These are phyloP conservation scores for Neospermospora avenae DNA, from an alignment of 2,329 filamentous ascomycete species.

Conservation along the genomic window DNA sequence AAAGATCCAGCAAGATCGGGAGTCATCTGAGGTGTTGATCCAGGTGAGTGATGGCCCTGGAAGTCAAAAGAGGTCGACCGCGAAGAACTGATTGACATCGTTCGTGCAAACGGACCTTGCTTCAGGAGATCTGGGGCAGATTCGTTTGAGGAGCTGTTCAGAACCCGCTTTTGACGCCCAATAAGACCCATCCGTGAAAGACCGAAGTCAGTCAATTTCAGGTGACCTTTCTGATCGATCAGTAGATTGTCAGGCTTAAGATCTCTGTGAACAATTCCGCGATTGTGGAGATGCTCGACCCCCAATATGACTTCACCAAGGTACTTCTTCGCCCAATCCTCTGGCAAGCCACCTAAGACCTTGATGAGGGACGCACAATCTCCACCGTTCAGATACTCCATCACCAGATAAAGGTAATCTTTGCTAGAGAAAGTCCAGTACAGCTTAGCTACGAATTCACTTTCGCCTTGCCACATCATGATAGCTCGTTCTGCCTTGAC, in stretches of 20 bases:
- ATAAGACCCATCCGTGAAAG: slow-evolving; percentile 96
- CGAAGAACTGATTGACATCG: slow-evolving; percentile 82
- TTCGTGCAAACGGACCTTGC: slow-evolving; percentile 83
- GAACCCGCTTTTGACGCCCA: slow-evolving; percentile 89
- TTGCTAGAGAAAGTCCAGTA: slow-evolving; percentile 99
- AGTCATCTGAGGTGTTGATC: slow-evolving; percentile 81
- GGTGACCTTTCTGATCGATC: slow-evolving; percentile 93
- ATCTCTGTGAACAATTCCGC: slow-evolving; percentile 94
- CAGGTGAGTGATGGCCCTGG: slow-evolving; percentile 74
- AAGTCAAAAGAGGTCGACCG: slow-evolving; percentile 92
- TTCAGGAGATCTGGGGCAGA: slow-evolving; percentile 91
- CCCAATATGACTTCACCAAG: slow-evolving; percentile 95
- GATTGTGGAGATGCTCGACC: slow-evolving; percentile 89
- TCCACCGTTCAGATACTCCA: slow-evolving; percentile 98
- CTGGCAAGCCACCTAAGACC: slow-evolving; percentile 82
- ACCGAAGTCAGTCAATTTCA: slow-evolving; percentile 97
- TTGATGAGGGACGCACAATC: slow-evolving; percentile 97
- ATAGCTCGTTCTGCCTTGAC: slow-evolving; percentile 98
- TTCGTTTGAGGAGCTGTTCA: slow-evolving; percentile 74
- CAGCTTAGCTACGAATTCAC: slow-evolving; percentile 96
- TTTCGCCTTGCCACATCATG: slow-evolving; percentile 99
- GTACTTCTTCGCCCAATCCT: slow-evolving; percentile 98
- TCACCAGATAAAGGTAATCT: slow-evolving; percentile 96
- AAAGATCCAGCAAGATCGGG: slow-evolving; percentile 66
- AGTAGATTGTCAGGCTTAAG: slow-evolving; percentile 95